Evolutionary conservation across 139 green algal species (phyloP).

Genomic region (Desmodesmus armatus): DNA sequence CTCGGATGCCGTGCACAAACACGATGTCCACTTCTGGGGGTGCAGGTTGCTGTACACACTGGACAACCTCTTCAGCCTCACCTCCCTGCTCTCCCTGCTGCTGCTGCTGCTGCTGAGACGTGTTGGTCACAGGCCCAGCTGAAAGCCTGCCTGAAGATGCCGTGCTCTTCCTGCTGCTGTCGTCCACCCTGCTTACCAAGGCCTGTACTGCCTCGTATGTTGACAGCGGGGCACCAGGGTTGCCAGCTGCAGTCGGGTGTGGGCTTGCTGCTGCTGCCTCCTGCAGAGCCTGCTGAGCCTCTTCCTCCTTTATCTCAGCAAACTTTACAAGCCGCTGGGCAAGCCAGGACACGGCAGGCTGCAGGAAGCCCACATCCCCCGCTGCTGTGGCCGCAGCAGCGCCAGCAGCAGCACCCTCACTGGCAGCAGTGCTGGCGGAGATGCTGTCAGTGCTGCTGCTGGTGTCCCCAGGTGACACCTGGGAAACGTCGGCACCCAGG

Average conservation of each 20-base stretch:
- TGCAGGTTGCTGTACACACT: not conserved
- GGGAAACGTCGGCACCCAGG: not conserved
- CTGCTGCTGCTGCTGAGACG: constrained; percentile 17
- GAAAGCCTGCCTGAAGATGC: not conserved
- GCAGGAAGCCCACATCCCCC: constrained; percentile 4
- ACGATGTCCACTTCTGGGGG: constrained; percentile 80
- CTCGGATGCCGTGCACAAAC: constrained; percentile 92
- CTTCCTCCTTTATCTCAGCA: constrained; percentile 32
- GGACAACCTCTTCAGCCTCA: not conserved
- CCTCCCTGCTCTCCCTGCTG: not conserved
- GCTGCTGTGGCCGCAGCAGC: constrained; percentile 10
- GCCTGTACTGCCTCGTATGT: constrained; percentile 39
- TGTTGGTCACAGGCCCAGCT: no score
- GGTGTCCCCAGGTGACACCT: not conserved
- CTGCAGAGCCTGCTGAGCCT: constrained; percentile 20
- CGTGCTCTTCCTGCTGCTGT: not conserved
- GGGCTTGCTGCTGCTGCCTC: constrained; percentile 7
- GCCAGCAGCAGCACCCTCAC: no score
- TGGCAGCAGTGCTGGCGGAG: not conserved
- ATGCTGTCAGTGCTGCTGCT: not conserved
- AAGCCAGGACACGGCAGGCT: constrained; percentile 30
- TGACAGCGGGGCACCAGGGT: constrained; percentile 20
- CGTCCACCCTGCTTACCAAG: not conserved
- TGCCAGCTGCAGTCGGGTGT: not conserved
- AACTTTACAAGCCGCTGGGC: constrained; percentile 21